Evolutionary conservation across 768 basidiomycete genomes (phyloP), one percentile per base, ranked within the genome.

Genomic region (Collybia nuda): DNA sequence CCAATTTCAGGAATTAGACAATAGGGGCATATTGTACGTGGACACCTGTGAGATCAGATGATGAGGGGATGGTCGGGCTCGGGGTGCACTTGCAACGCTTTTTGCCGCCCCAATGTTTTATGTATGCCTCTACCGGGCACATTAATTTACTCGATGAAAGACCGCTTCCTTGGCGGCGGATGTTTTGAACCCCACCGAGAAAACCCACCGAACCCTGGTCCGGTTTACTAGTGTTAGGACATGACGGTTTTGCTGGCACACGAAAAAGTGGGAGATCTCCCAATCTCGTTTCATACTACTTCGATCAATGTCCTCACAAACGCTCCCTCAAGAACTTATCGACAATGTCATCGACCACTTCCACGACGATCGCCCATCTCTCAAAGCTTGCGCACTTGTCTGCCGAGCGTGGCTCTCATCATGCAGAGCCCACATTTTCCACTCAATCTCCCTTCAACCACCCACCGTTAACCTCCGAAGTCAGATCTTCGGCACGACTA

Each of bases 311-410:
- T 17, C 24, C 15, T 41, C n/a, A 17, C 40, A 32, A 23, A 43
- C 23, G 2, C 50, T 69, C 3, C 70, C 66, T 1, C 66, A 63
- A 46, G 67, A 67, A 48, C 57, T 69, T 26, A 55, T 64, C 40
- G 62, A 67, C 52, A 48, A 52, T 38, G 50, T 63, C 47, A 56
- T 66, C 18, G 62, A 61, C 51, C 56, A 63, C 26, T 55, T 62
- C 24, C 61, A 63, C 42, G 55, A 52, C 29, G 59, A 67, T 44
- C 46, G 21, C 12, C 24, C 51, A 5, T 44, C 57, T 7, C 56
- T 67, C 6, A 55, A 53, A 21, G 40, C 40, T 8, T 69, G 66
- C 24, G 63, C 64, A 0, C 56, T 65, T n/a, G 65, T 66, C 39
- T 63, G 59, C 36, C 51, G 55, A 18, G 49, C 52, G 23, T 69